These are phyloP conservation scores for Fraxinus sp. DNA, from an alignment of 305 asterid species.

Conservation along the genomic window DNA sequence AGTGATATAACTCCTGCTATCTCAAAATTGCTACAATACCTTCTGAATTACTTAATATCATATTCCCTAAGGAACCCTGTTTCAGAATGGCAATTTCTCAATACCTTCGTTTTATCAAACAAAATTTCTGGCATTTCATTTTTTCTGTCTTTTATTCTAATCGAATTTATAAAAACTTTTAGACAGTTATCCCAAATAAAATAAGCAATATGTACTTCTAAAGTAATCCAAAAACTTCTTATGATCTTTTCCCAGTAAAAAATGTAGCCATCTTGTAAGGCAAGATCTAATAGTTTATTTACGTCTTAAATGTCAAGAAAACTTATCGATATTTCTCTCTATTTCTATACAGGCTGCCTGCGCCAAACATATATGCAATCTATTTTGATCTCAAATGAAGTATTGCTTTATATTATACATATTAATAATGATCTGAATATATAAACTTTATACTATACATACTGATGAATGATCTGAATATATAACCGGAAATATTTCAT, in stretches of 20 bases:
- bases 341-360: background rate
- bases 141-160: background rate
- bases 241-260: background rate
- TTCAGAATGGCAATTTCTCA: background rate
- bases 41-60: background rate
- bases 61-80: background rate
- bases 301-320: background rate
- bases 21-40: background rate
- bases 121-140: background rate
- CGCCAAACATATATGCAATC: background rate
- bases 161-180: background rate
- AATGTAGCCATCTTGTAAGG: background rate
- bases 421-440: background rate
- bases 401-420: background rate
- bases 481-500: background rate
- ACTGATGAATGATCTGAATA: background rate
- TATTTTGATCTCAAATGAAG: background rate
- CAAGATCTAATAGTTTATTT: background rate
- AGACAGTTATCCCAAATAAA: background rate
- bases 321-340: background rate
- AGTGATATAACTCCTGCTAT: background rate
- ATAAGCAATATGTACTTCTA: background rate
- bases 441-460: background rate
- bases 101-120: background rate
- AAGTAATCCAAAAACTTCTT: background rate